Evolutionary conservation across 139 green algal species (phyloP).

Genomic region (Limnomonas spitsbergensis): DNA sequence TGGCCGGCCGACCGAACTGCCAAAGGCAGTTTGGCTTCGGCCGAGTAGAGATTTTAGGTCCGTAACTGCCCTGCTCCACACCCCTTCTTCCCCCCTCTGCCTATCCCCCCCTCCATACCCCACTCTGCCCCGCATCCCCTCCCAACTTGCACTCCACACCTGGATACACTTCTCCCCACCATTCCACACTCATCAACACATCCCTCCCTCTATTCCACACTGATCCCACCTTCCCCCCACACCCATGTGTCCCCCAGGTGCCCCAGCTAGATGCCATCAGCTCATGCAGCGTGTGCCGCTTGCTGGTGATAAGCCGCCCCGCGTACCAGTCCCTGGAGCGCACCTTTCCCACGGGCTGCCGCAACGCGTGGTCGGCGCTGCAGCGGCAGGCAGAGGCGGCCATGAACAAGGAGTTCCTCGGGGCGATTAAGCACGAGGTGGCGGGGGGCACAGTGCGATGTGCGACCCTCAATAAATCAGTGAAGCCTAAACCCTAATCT

Average conservation of each 20-base stretch:
- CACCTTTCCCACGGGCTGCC: constrained; percentile 40
- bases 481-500: too few relatives aligned
- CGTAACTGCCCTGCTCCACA: too few relatives aligned
- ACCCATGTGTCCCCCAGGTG: constrained; percentile 22
- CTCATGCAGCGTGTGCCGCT: constrained; percentile 23
- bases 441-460: not conserved
- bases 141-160: too few relatives aligned
- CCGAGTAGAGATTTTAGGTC: too few relatives aligned
- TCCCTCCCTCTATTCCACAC: too few relatives aligned
- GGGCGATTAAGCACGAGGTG: not conserved
- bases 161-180: too few relatives aligned
- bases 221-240: too few relatives aligned
- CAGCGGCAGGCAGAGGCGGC: constrained; percentile 14
- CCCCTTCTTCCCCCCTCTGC: not conserved
- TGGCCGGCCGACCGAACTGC: too few relatives aligned
- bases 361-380: constrained; percentile 50
- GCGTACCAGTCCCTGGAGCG: constrained; percentile 42
- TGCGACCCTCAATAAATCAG: too few relatives aligned
- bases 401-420: constrained; percentile 1
- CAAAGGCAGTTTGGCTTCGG: too few relatives aligned
- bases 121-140: too few relatives aligned
- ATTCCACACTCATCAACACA: too few relatives aligned
- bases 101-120: not conserved
- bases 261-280: constrained; percentile 15
- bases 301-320: constrained; percentile 44